These are phyloP conservation scores for Neltuma alba DNA, from an alignment of 306 rosid species.

Conservation along the genomic window DNA sequence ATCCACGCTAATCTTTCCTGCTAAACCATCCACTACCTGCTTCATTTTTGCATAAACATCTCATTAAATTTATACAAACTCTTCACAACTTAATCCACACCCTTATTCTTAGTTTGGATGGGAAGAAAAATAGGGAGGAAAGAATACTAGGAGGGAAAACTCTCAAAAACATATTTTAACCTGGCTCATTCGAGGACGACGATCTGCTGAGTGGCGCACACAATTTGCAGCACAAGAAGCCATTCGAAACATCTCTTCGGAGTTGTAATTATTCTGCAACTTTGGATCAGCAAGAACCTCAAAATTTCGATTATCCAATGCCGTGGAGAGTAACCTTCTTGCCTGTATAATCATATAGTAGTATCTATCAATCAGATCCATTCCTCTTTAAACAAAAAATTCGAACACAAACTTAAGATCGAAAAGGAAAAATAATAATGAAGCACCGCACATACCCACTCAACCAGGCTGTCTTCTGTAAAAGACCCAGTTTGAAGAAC, in stretches of 20 bases:
- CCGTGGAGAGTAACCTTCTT: constrained; percentile 56
- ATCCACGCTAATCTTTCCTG: neutral
- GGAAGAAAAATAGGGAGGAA: too few species aligned
- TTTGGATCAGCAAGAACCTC: constrained; percentile 47
- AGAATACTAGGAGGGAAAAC: too few species aligned
- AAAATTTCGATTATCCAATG: constrained; percentile 46
- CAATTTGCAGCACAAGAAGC: constrained; percentile 60
- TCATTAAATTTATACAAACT: neutral
- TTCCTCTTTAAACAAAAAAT: too few species aligned
- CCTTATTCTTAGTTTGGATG: too few species aligned
- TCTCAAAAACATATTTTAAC: neutral
- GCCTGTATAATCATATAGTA: constrained; percentile 57
- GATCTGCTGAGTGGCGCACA: constrained; percentile 50
- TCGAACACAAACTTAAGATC: too few species aligned
- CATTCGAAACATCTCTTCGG: constrained; percentile 54
- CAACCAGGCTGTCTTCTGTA: constrained; percentile 60
- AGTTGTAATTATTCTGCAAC: constrained; percentile 51
- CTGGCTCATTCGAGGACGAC: constrained; percentile 67
- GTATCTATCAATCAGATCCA: too few species aligned
- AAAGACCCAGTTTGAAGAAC: constrained; percentile 42
- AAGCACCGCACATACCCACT: constrained; percentile 39
- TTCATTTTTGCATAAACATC: too few species aligned
- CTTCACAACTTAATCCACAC: too few species aligned
- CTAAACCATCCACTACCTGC: neutral
- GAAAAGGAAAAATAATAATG: too few species aligned